phyloP scores from a whole-genome alignment of 2,329 filamentous ascomycete species.

The Xylaria sp. region DNA sequence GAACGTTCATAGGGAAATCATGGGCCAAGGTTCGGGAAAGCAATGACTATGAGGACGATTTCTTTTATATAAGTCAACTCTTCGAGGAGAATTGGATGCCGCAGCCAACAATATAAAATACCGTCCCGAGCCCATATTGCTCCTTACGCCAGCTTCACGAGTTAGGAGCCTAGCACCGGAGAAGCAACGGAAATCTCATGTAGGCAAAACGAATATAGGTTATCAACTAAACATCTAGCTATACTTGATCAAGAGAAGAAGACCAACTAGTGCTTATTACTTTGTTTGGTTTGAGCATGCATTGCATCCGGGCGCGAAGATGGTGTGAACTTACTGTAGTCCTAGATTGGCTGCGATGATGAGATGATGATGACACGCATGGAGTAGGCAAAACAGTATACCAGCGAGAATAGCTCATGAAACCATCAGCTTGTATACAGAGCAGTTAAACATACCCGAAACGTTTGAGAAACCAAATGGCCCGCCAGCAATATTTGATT shows the following conservation, averaged over 20 bases:
- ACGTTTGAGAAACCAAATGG: constrained; percentile 15
- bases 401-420: constrained; percentile 19
- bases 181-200: constrained; percentile 20
- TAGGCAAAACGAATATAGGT: constrained; percentile 25
- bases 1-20: constrained; percentile 47
- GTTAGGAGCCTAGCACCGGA: constrained; percentile 27
- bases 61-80: constrained; percentile 69
- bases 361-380: constrained; percentile 13
- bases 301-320: constrained; percentile 31
- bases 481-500: constrained; percentile 17
- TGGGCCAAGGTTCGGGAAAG: constrained; percentile 61
- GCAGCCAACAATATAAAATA: constrained; percentile 51
- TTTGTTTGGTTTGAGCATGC: constrained; percentile 15
- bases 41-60: constrained; percentile 64
- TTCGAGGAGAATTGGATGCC: constrained; percentile 67
- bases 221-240: constrained; percentile 19
- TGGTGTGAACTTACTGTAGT: constrained; percentile 13
- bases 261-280: constrained; percentile 18
- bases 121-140: constrained; percentile 23
- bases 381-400: background rate
- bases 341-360: constrained; percentile 4
- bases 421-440: constrained; percentile 26
- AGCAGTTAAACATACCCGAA: constrained; percentile 28
- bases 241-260: constrained; percentile 33
- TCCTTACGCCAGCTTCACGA: constrained; percentile 16